Evolutionary conservation across 139 green algal genomes (phyloP), one percentile per base, ranked within the genome.

Genomic region (Edaphochlamys debaryana): DNA sequence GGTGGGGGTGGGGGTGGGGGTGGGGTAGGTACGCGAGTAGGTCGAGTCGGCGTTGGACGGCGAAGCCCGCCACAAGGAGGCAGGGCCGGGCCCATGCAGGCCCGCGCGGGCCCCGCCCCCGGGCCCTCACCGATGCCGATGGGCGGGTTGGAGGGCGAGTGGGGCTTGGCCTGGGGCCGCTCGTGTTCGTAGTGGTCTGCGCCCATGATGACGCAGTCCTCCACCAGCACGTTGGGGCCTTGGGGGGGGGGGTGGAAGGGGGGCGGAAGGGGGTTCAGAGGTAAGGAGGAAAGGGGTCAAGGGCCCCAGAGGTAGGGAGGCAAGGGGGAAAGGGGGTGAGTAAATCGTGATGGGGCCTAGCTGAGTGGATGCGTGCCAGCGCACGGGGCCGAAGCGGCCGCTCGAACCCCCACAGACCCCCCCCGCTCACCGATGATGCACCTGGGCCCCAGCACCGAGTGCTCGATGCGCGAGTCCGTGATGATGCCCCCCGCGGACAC

Each of bases 111-210:
- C 6, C 60, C 22, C 4, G 9, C 29, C 3, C 30, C 60, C 9
- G 5, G 66, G 11, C 11, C 29, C 76, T 23, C 29, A 82, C 96
- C 96, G 32, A 99, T 94, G 74, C 96, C 96, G 32, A 99, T 95
- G 38, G 95, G 94, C 56, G 98, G 83, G 68, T 88, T 89, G 32
- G 89, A 88, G 0, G 71, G 42, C 0, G 48, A 86, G 0, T 93
- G 36, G 50, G 97, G 73, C 40, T 63, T 52, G 17, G 56, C 62
- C 84, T 22, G 69, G 70, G 97, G 88, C 77, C 92, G 91, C 70
- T 98, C 94, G 45, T 60, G 72, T 91, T 99, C 96, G 70, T 98
- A 99, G 90, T 97, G 98, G 87, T 98, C 95, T 54, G 45, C 92
- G 15, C 96, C 96, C 88, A 98, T 98, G 37, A 99, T 86, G 86